Conservation (phyloP, 257 asterid species). For the Paraleonurus japonicus region DNA sequence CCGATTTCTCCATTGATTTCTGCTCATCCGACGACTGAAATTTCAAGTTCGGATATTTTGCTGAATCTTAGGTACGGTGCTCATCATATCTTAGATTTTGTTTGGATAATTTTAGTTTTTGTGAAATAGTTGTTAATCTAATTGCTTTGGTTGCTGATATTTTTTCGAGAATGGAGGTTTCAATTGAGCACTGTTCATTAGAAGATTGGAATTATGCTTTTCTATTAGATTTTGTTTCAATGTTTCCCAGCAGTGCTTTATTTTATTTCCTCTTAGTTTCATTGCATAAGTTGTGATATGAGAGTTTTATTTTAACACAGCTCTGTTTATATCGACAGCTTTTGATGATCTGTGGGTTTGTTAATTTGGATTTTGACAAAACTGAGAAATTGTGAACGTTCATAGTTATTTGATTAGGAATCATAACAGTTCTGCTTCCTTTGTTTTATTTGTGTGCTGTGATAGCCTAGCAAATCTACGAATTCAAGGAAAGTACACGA, state of each 20-base stretch:
- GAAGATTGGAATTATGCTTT: not conserved
- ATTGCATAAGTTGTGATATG: not conserved
- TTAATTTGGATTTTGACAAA: not conserved
- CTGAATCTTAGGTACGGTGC: constrained; percentile 15
- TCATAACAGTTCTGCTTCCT: not conserved
- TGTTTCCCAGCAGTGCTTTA: not conserved
- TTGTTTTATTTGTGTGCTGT: not conserved
- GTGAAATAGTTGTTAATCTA: not conserved
- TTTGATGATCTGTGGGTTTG: not conserved
- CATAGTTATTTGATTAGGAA: not conserved
- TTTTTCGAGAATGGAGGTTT: constrained; percentile 1
- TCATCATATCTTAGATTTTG: not conserved
- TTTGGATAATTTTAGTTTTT: too few species aligned
- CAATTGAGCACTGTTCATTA: constrained; percentile 6
- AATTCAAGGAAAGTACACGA: not conserved
- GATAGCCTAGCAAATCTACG: not conserved
- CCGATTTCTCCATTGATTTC: not conserved
- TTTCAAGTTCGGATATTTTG: not conserved
- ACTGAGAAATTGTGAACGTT: not conserved
- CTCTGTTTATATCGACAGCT: not conserved
- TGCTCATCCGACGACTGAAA: constrained; percentile 10
- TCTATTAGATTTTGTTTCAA: not conserved
- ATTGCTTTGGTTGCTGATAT: constrained; percentile 12
- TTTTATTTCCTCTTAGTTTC: not conserved
- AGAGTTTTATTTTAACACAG: not conserved